A percentile compares a stretch with the other conserved stretches of the same genome.
Conservation (phyloP, 106 monocot species). For the Dendrobium huoshanense region DNA sequence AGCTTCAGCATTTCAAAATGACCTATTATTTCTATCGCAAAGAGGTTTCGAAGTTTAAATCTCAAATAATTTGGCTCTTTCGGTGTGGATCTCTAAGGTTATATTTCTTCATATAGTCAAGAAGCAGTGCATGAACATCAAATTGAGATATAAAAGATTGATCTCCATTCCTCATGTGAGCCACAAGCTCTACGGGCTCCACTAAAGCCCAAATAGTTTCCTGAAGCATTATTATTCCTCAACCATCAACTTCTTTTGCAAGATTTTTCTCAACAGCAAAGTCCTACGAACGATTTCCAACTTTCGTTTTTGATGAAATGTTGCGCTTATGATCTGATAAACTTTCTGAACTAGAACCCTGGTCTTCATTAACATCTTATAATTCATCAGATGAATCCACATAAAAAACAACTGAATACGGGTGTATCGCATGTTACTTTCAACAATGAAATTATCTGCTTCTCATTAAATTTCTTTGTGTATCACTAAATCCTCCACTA, state of each 20-base stretch:
- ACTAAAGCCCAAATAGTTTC: constrained; percentile 68
- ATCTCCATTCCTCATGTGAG: constrained; percentile 73
- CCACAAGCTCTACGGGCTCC: constrained; percentile 75
- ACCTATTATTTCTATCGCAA: constrained; percentile 66
- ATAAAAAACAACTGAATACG: constrained; percentile 14
- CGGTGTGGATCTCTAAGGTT: constrained; percentile 87
- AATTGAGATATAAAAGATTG: constrained; percentile 60
- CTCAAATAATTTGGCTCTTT: constrained; percentile 95
- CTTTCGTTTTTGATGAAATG: constrained; percentile 31
- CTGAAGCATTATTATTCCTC: constrained; percentile 16
- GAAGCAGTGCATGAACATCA: constrained; percentile 84
- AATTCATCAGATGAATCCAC: constrained; percentile 66
- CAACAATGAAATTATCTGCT: constrained; percentile 42
- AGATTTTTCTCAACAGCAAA: constrained; percentile 10
- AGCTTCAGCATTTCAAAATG: constrained; percentile 95
- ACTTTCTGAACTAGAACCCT: constrained; percentile 51
- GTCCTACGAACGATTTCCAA: constrained; percentile 20
- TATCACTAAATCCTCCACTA: constrained; percentile 86
- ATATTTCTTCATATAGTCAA: constrained; percentile 84
- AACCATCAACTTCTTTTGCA: constrained; percentile 14
- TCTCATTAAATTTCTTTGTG: constrained; percentile 81
- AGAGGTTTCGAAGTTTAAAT: constrained; percentile 66
- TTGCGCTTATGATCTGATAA: constrained; percentile 31
- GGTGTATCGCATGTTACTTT: constrained; percentile 28
- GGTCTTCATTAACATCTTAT: constrained; percentile 51